Base-by-base conservation (phyloP, 805 yeast genomes). In the Candida sonorensis region DNA sequence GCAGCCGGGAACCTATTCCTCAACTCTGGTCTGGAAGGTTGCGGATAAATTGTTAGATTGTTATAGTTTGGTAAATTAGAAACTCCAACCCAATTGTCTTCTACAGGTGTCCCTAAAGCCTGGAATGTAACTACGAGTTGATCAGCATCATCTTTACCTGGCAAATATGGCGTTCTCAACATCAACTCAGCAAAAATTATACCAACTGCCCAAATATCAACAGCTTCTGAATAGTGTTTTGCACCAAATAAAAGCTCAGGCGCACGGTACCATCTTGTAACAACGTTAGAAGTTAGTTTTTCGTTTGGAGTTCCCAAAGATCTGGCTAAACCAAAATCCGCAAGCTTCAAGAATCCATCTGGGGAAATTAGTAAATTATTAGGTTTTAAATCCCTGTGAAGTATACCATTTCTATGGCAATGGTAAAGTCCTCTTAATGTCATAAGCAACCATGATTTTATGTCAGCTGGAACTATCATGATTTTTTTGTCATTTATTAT, bases 121-220 rank as follows among this genome's bases (percentile, higher is more conserved):
- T 84, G 76, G 55, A 92, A 90, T 0, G 97, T 92, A n/a, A 87
- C 82, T 30, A 82, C 94, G 24, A 88, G 59, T 54, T 92, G 99
- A 51, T 88, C 95, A 2, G 75, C 56, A 54, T 92, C 98, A 43
- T 83, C 86, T 45, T 75, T 77, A 1, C 97, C 98, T 0, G 99
- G 95, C 27, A 94, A 59, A 56, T 92, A 92, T 2, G 99, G 98
- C 3, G 85, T 85, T 51, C 99, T 68, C 44, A 92, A 65, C 96
- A 92, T 86, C 45, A 92, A 61, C 50, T 92, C 99, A 0, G 97
- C 97, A 63, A 92, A 92, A 3, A 92, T 90, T 23, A 87, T 75
- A 2, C 99, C 99, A 5, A 88, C 83, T 0, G 97, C 90, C 99
- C 99, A 92, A 10, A 87, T 64, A 59, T 92, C 99, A 4, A 92